Percentiles rank a stretch among this genome's conserved stretches.
Evolutionary conservation across 441 rosid species (phyloP).

Genomic region (Pelargonium cotyledonis): DNA sequence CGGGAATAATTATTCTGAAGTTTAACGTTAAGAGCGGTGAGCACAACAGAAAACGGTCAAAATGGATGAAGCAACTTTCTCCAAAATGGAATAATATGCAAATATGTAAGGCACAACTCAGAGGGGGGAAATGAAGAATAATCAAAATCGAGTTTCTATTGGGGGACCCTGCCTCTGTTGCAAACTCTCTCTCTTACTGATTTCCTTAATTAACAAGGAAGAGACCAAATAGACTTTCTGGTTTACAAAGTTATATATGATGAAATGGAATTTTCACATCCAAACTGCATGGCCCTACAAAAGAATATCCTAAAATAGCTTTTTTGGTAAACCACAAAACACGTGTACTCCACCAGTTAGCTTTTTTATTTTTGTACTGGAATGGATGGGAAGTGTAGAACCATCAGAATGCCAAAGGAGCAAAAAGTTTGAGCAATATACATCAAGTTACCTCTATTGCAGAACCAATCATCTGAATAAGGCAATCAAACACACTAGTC

Average conservation of each 20-base stretch:
- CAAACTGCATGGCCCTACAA: neutral
- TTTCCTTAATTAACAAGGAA: slow-evolving; percentile 2
- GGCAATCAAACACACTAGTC: slow-evolving; percentile 87
- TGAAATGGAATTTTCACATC: neutral
- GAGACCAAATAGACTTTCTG: neutral
- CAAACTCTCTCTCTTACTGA: too few relatives aligned
- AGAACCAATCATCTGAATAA: slow-evolving; percentile 76
- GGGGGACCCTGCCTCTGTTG: too few relatives aligned
- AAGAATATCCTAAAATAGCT: neutral
- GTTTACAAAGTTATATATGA: neutral
- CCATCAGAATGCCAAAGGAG: neutral
- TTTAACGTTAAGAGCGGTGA: neutral
- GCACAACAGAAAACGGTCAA: neutral
- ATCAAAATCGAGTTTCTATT: too few relatives aligned
- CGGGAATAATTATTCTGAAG: neutral
- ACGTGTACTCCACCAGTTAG: neutral
- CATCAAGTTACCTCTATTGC: slow-evolving; percentile 66
- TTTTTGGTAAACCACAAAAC: slow-evolving; percentile 2
- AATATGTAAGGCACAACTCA: neutral
- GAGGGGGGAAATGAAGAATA: neutral
- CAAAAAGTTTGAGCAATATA: neutral
- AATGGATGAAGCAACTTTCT: neutral
- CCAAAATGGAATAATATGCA: too few relatives aligned
- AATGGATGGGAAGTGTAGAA: neutral
- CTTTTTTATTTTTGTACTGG: neutral